Conservation (phyloP, 306 rosid species). For the Fagus sylvatica region DNA sequence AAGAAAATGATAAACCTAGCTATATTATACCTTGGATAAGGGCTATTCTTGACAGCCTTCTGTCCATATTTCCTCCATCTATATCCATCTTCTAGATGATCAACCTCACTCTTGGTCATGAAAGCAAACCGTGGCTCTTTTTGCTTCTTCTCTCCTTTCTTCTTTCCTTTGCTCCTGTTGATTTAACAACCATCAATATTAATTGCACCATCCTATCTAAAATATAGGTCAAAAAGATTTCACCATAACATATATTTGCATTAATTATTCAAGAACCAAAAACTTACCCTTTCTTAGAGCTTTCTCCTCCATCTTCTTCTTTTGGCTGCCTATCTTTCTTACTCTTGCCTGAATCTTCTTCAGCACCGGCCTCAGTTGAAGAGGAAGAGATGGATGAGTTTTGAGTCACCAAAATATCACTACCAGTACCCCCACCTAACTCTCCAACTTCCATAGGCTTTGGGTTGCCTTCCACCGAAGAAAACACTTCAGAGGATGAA, state of each 20-base stretch:
- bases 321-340: slow-evolving; percentile 44
- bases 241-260: not conserved
- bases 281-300: slow-evolving; percentile 66
- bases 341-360: slow-evolving; percentile 64
- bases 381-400: slow-evolving; percentile 69
- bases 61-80: slow-evolving; percentile 94
- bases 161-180: slow-evolving; percentile 53
- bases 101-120: slow-evolving; percentile 92
- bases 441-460: slow-evolving; percentile 28
- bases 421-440: slow-evolving; percentile 14
- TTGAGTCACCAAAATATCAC: slow-evolving; percentile 47
- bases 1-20: not conserved
- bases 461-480: slow-evolving; percentile 45
- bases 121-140: slow-evolving; percentile 80
- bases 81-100: slow-evolving; percentile 88
- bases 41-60: slow-evolving; percentile 85
- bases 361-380: slow-evolving; percentile 70
- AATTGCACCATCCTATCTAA: slow-evolving; percentile 30
- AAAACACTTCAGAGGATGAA: slow-evolving; percentile 56
- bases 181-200: not conserved
- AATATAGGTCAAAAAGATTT: not conserved
- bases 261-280: not conserved
- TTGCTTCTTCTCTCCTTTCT: slow-evolving; percentile 76
- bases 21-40: slow-evolving; percentile 63
- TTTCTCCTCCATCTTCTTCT: slow-evolving; percentile 55